These are phyloP conservation scores for Chrysopogon serrulatus DNA, from an alignment of 176 grass and related monocot genomes.

Conservation along the genomic window DNA sequence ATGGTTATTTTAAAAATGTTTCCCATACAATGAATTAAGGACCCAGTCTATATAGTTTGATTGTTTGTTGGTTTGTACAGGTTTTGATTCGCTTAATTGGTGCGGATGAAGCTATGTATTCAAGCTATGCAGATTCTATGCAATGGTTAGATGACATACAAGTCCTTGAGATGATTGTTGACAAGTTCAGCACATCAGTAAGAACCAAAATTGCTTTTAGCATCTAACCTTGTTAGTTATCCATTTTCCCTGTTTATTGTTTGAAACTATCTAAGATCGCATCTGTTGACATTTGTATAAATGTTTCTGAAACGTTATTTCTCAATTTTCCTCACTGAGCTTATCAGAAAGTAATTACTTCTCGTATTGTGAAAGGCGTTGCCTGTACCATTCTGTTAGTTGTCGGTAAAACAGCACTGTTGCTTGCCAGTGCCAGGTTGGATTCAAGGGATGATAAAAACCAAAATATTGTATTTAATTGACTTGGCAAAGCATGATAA, in stretches of 20 bases:
- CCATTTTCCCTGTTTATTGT: slow-evolving; percentile 13
- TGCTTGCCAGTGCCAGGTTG: background rate
- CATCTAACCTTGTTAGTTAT: background rate
- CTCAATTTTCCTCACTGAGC: background rate
- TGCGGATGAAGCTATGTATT: slow-evolving; percentile 88
- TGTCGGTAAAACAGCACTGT: background rate
- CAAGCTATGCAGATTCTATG: slow-evolving; percentile 70
- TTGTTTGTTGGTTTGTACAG: slow-evolving; percentile 43
- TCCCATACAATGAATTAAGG: background rate
- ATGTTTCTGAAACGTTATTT: background rate
- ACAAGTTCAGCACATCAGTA: slow-evolving; percentile 96
- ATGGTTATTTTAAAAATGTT: background rate
- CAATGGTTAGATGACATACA: slow-evolving; percentile 90
- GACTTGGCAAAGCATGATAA: background rate
- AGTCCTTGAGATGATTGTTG: slow-evolving; percentile 97
- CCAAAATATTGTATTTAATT: background rate
- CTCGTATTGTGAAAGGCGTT: background rate
- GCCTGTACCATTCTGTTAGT: background rate
- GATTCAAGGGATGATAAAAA: background rate
- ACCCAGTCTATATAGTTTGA: background rate
- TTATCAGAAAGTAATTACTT: background rate
- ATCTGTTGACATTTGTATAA: slow-evolving; percentile 1
- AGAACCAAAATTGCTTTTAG: slow-evolving; percentile 42
- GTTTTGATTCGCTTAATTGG: slow-evolving; percentile 85
- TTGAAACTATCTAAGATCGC: slow-evolving; percentile 4